phyloP scores from a whole-genome alignment of 129 eudicot genomes.

The Flaveria sonorensis region DNA sequence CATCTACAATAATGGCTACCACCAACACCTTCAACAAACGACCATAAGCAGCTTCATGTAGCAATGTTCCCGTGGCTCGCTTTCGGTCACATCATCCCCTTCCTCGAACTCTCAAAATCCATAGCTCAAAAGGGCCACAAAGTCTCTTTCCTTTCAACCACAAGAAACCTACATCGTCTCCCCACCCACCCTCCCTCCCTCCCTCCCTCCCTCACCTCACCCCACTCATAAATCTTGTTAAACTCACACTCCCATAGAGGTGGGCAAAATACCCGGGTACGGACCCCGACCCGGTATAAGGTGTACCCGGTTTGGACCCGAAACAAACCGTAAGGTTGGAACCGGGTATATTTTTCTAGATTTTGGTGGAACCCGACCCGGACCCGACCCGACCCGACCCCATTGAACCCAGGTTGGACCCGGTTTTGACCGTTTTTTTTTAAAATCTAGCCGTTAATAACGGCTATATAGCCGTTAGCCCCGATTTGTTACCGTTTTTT shows the following conservation, averaged over 20 bases:
- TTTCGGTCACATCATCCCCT: slow-evolving; percentile 53
- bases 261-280: too few species aligned
- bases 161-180: slow-evolving; percentile 52
- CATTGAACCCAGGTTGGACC: too few species aligned
- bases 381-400: too few species aligned
- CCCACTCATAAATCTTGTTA: slow-evolving; percentile 25
- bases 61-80: slow-evolving; percentile 59
- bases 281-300: too few species aligned
- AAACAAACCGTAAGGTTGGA: too few species aligned
- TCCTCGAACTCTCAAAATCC: slow-evolving; percentile 45
- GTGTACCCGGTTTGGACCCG: too few species aligned
- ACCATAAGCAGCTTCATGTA: slow-evolving; percentile 30
- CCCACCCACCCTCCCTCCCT: slow-evolving; percentile 43
- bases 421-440: too few species aligned
- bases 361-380: too few species aligned
- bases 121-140: slow-evolving; percentile 49
- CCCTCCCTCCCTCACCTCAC: background rate
- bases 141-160: slow-evolving; percentile 45
- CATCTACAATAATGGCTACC: slow-evolving; percentile 3
- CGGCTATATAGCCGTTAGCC: too few species aligned
- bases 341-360: too few species aligned
- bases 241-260: slow-evolving; percentile 44
- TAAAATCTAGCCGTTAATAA: too few species aligned
- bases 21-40: background rate
- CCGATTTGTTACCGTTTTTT: too few species aligned